Evolutionary conservation across 2,329 filamentous ascomycete species (phyloP).

Genomic region (Beauveria caledonica): DNA sequence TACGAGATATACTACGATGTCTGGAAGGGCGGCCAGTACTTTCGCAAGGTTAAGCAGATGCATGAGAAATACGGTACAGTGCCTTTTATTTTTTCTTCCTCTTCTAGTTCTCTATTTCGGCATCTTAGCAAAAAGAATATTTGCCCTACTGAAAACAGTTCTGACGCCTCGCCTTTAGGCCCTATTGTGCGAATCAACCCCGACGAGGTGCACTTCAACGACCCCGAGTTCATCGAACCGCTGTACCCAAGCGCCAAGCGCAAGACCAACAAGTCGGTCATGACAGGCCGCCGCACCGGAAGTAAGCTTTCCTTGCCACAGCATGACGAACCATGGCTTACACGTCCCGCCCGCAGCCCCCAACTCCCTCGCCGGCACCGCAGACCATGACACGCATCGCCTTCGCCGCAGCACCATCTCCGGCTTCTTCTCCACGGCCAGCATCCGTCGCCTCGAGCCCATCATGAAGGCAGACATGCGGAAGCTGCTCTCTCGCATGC

Average conservation of each 20-base stretch:
- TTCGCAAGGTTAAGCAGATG: slow-evolving; percentile 1
- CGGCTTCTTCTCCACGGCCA: slow-evolving; percentile 2
- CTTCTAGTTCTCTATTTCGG: not conserved
- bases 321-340: too few species aligned
- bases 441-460: slow-evolving; percentile 3
- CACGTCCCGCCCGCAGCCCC: not conserved
- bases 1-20: slow-evolving; percentile 2
- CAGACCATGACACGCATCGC: not conserved
- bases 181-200: slow-evolving; percentile 4
- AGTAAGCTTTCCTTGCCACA: too few species aligned
- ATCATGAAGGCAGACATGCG: slow-evolving; percentile 4
- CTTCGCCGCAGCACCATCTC: slow-evolving; percentile 1
- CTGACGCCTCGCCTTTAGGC: not conserved
- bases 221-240: not conserved
- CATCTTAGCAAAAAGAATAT: not conserved
- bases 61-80: not conserved
- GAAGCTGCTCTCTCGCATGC: not conserved
- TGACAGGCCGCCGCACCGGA: slow-evolving; percentile 1
- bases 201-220: slow-evolving; percentile 5
- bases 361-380: slow-evolving; percentile 1
- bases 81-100: not conserved
- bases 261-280: slow-evolving; percentile 4
- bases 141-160: not conserved
- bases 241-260: slow-evolving; percentile 8
- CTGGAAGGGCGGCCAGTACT: slow-evolving; percentile 3